Percentiles rank a stretch among this genome's conserved stretches.
Conservation (phyloP, 768 basidiomycete species). For the Polyporus arcularius region DNA sequence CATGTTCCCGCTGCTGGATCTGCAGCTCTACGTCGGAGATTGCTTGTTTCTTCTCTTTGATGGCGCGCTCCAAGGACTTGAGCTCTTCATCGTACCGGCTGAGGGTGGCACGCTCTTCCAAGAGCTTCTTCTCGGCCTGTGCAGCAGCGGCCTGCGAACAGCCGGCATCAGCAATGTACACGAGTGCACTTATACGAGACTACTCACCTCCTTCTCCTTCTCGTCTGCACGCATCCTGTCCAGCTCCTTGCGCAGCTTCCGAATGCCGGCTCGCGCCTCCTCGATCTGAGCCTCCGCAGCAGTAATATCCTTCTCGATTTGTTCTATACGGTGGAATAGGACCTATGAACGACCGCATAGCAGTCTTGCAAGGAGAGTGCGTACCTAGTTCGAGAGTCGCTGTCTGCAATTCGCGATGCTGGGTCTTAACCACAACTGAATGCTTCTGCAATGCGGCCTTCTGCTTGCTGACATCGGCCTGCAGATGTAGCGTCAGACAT, state of each 20-base stretch:
- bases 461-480: slow-evolving; percentile 80
- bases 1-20: slow-evolving; percentile 70
- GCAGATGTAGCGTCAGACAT: neutral
- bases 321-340: slow-evolving; percentile 50
- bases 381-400: slow-evolving; percentile 84
- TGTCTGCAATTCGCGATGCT: slow-evolving; percentile 90
- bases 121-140: slow-evolving; percentile 68
- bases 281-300: slow-evolving; percentile 44
- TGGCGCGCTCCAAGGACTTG: slow-evolving; percentile 75
- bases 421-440: slow-evolving; percentile 75
- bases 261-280: slow-evolving; percentile 49
- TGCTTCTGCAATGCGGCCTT: slow-evolving; percentile 83
- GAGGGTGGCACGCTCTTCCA: slow-evolving; percentile 85
- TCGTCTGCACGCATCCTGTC: slow-evolving; percentile 56
- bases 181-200: neutral
- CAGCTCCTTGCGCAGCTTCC: slow-evolving; percentile 63
- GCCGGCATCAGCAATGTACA: neutral
- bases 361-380: slow-evolving; percentile 20
- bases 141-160: slow-evolving; percentile 51
- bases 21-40: slow-evolving; percentile 67
- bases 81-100: slow-evolving; percentile 89
- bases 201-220: slow-evolving; percentile 43
- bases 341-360: too few species aligned
- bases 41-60: slow-evolving; percentile 79
- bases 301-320: slow-evolving; percentile 75